Base-by-base conservation (phyloP, 768 basidiomycete species). In the Rhodotorula sphaerocarpa region DNA sequence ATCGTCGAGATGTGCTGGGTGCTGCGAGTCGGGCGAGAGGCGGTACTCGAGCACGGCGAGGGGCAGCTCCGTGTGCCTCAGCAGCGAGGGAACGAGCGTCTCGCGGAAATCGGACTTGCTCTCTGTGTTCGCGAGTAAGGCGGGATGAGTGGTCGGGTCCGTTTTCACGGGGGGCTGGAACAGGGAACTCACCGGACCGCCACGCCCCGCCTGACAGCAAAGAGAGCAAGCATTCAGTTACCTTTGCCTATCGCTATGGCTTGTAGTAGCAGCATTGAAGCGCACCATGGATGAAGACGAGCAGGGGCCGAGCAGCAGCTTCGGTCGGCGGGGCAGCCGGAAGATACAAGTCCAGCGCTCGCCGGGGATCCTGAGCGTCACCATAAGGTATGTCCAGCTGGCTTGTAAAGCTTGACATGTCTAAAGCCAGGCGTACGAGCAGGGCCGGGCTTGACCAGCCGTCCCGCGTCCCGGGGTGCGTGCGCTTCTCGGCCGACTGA, bases 221-320 rank as follows among this genome's bases (percentile, higher is more conserved):
- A 18, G 20, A 33, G 47, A 18, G 1, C 30, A 25, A 50, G 41
- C 28, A n/a, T n/a, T n/a, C n/a, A n/a, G n/a, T n/a, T n/a, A n/a
- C n/a, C n/a, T n/a, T n/a, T n/a, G n/a, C n/a, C n/a, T n/a, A n/a
- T n/a, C n/a, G 39, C 43, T 25, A 27, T 21, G 9, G 16, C 11
- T 3, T n/a, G 34, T 20, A 28, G 48, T 14, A 16, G 31, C 2
- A 3, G 7, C 4, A 23, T 12, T n/a, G 14, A 10, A 41, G 48
- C 65, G 31, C 23, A 62, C 65, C 65, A 18, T 67, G 65, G n/a
- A 67, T 36, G 53, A 45, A 67, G 42, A 67, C 60, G 45, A 67
- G 65, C 11, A 67, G 57, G 4, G 48, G 53, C 25, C n/a, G 56
- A 50, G 9, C 36, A 39, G 36, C 36, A 16, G 10, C 36, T n/a